Conservation (phyloP, 768 basidiomycete species). For the Suillus tomentosus region DNA sequence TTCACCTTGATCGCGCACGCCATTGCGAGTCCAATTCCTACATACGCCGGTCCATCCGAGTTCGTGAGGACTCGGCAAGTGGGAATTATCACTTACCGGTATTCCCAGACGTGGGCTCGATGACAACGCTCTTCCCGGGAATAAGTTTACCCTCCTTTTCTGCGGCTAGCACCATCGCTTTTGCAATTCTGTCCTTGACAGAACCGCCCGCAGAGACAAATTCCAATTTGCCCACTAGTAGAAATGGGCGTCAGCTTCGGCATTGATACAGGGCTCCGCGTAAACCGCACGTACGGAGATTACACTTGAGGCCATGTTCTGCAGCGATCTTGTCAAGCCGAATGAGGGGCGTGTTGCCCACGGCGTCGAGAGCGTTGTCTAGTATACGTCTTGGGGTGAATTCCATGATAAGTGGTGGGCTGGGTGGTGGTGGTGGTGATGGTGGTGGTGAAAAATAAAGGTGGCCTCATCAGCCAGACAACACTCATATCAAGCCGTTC, state of each 20-base stretch:
- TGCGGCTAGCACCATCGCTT: conserved; percentile 94
- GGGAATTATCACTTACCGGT: conserved; percentile 60
- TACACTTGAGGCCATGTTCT: conserved; percentile 80
- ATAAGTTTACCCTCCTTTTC: conserved; percentile 85
- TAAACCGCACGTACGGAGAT: conserved; percentile 66
- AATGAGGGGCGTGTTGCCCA: conserved; percentile 91
- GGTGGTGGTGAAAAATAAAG: conserved; percentile 5
- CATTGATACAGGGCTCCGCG: neutral
- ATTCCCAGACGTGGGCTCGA: conserved; percentile 95
- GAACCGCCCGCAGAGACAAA: conserved; percentile 91
- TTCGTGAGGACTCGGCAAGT: neutral
- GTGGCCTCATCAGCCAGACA: neutral
- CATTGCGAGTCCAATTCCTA: conserved; percentile 92
- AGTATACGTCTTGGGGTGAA: conserved; percentile 50
- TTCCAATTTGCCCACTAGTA: conserved; percentile 86
- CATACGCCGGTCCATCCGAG: neutral
- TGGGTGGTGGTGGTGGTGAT: neutral
- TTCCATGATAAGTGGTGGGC: conserved; percentile 30
- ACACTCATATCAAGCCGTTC: neutral
- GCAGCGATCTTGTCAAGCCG: conserved; percentile 78
- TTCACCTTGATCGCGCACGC: conserved; percentile 91
- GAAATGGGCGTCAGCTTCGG: neutral
- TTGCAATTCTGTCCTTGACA: conserved; percentile 95
- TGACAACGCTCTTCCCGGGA: conserved; percentile 87
- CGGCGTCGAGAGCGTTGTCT: conserved; percentile 77